Base-by-base conservation (phyloP, 805 yeast species). In the Babjeviella inositovora region DNA sequence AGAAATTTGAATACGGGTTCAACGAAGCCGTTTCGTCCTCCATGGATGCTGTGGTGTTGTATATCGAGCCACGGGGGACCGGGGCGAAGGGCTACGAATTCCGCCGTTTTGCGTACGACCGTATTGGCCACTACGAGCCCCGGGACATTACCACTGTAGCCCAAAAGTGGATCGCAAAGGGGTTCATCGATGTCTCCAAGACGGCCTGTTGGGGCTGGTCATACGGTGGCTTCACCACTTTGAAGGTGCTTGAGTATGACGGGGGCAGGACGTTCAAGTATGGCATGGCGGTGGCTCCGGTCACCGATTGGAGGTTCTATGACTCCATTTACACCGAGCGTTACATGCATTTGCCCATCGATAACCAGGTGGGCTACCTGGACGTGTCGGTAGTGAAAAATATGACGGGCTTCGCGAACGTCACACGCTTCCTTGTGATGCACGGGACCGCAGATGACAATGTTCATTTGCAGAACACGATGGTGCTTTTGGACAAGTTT, bases 141-240 rank as follows among this genome's bases (percentile, higher is more conserved):
- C 47, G 73, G 22, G 93, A 79, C 41, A 48, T 79, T 8, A 55
- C 62, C 0, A 53, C 51, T 4, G 59, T 68, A 0, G 57, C 69
- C 0, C 45, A 62, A 19, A 53, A 51, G 17, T 70, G 68, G 39
- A 58, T 76, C 5, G 45, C 45, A 5, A 53, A 53, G 27, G 39
- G 48, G 7, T 60, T 59, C 29, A 56, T 79, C 11, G 74, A 76
- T 38, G 34, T 34, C 3, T 51, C 57, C 1, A 53, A 53, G 27
- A 65, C 74, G 4, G 80, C 82, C 0, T 59, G 77, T 18, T 79
- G 90, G 85, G 93, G 93, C 9, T 79, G 90, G 85, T 73, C 85
- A 1, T 79, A 76, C 43, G 93, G 93, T 26, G 93, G 87, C 1
- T 79, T 72, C 38, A 56, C 73, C 6, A 71, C 87, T 0, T 46